Conservation (phyloP, 2,329 filamentous ascomycete genomes). For the Ambrosiella beaveri region DNA sequence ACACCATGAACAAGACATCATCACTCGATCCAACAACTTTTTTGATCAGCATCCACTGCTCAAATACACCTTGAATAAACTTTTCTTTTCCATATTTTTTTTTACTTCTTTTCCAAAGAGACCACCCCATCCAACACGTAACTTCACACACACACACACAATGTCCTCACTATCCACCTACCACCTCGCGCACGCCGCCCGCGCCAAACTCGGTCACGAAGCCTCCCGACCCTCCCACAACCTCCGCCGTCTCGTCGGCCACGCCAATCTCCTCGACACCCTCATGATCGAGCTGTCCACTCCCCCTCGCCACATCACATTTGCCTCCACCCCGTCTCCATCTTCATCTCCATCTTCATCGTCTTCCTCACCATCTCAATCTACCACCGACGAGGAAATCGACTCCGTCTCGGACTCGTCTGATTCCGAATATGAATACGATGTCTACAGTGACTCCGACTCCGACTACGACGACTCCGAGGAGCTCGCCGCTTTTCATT, state of each 20-base stretch:
- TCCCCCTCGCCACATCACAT: slow-evolving; percentile 72
- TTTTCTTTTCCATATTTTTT: not conserved
- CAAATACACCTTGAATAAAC: not conserved
- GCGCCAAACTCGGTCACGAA: slow-evolving; percentile 87
- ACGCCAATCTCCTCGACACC: slow-evolving; percentile 93
- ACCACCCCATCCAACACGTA: too few relatives aligned
- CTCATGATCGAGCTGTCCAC: slow-evolving; percentile 86
- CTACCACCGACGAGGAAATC: not conserved
- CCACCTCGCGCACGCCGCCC: slow-evolving; percentile 91
- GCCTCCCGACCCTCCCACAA: slow-evolving; percentile 84
- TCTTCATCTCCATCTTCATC: slow-evolving; percentile 24
- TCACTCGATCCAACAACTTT: not conserved
- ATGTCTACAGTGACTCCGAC: slow-evolving; percentile 4
- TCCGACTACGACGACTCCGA: slow-evolving; percentile 19
- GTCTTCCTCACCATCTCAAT: not conserved
- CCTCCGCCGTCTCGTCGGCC: slow-evolving; percentile 84
- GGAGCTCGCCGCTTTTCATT: slow-evolving; percentile 28
- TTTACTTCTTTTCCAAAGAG: not conserved
- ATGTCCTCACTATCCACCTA: slow-evolving; percentile 99
- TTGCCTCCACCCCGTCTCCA: slow-evolving; percentile 50
- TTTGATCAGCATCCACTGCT: not conserved
- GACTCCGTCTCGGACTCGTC: slow-evolving; percentile 3
- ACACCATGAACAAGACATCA: slow-evolving; percentile 4
- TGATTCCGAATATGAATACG: slow-evolving; percentile 23
- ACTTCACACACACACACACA: slow-evolving; percentile 15